phyloP scores from a whole-genome alignment of 495 filamentous ascomycete species.

The Daldinia grandis region DNA sequence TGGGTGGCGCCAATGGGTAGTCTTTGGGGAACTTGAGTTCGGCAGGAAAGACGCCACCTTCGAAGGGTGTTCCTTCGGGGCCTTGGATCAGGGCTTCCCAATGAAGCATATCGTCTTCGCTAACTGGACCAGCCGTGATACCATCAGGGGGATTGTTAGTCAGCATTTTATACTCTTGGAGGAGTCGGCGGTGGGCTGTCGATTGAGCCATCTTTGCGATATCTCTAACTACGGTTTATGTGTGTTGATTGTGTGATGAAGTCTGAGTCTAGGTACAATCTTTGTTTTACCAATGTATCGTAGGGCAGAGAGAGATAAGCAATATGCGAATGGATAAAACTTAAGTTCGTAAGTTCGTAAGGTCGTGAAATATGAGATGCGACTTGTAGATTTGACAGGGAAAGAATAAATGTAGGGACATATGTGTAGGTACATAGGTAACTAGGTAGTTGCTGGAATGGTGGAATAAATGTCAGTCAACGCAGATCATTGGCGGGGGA shows the following conservation, averaged over 20 bases:
- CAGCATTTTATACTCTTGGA: constrained; percentile 89
- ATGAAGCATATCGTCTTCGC: constrained; percentile 93
- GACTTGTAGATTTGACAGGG: not conserved
- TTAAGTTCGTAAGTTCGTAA: not conserved
- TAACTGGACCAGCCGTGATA: constrained; percentile 92
- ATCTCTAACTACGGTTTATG: not conserved
- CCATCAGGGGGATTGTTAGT: constrained; percentile 85
- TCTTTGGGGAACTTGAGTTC: constrained; percentile 95
- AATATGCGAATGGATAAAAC: not conserved
- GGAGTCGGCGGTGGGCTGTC: constrained; percentile 89
- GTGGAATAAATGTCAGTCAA: not conserved
- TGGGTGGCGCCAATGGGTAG: constrained; percentile 91
- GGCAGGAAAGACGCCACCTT: constrained; percentile 91
- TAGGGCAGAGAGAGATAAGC: not conserved
- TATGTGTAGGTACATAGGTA: no score
- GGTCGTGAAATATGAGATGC: not conserved
- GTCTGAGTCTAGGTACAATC: not conserved
- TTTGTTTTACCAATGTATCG: not conserved
- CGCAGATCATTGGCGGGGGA: constrained; percentile 5
- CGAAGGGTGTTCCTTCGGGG: constrained; percentile 94
- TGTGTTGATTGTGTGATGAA: no score
- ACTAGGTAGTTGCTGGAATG: not conserved
- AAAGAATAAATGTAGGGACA: not conserved
- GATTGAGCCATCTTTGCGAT: constrained; percentile 62
- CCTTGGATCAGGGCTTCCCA: constrained; percentile 98